Conservation (phyloP, 331 rosid genomes). For the Malus hybrid region DNA sequence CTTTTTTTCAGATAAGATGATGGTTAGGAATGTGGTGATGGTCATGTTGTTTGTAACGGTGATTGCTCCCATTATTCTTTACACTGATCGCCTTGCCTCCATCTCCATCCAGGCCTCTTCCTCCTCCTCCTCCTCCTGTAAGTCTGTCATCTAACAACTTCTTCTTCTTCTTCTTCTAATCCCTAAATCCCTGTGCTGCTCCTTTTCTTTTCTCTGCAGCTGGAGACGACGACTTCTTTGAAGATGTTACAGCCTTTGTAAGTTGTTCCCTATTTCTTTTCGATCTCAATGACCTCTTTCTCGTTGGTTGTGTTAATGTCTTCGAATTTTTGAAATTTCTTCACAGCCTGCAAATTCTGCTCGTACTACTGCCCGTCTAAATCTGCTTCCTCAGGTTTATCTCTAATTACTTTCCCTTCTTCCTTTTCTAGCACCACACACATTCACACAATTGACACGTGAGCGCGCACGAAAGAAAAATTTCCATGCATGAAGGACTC, state of each 20-base stretch:
- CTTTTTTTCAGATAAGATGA: conserved; percentile 24
- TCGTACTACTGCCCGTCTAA: conserved; percentile 43
- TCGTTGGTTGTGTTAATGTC: background rate
- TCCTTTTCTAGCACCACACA: background rate
- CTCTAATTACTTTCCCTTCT: background rate
- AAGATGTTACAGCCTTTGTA: conserved; percentile 66
- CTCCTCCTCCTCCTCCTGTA: background rate
- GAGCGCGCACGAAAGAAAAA: too few relatives aligned
- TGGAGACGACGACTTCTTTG: conserved; percentile 43
- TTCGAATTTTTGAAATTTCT: background rate
- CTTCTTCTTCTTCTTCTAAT: background rate
- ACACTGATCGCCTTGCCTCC: conserved; percentile 62
- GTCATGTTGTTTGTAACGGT: conserved; percentile 65
- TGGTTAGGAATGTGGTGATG: conserved; percentile 66
- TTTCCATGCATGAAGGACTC: background rate
- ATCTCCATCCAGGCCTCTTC: conserved; percentile 37
- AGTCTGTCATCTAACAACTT: background rate
- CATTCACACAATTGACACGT: background rate
- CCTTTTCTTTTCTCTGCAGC: conserved; percentile 30
- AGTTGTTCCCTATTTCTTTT: conserved; percentile 23
- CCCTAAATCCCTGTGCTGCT: background rate
- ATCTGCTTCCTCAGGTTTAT: conserved; percentile 70
- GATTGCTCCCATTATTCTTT: conserved; percentile 79
- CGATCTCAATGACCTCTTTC: background rate
- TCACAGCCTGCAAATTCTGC: conserved; percentile 54